A percentile compares a stretch with the other conserved stretches of the same genome.
Evolutionary conservation across 495 filamentous ascomycete genomes (phyloP).

Genomic region (Melanomma pulvis-pyrius): DNA sequence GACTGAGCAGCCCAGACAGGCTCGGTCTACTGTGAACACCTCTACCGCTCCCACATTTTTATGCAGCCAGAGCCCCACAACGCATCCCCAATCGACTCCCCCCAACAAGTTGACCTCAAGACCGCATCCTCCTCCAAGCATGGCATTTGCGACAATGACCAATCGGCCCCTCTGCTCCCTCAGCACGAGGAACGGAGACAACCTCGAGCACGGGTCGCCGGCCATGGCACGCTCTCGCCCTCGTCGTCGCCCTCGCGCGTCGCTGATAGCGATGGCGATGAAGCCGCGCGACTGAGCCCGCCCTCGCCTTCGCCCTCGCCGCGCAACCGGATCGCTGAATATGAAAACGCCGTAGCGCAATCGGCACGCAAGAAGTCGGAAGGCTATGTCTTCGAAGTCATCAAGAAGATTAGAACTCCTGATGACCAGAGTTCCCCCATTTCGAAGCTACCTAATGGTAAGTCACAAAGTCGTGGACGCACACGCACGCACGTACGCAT

Average conservation of each 20-base stretch:
- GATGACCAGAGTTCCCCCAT: constrained; percentile 52
- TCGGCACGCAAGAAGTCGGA: constrained; percentile 51
- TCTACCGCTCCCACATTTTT: constrained; percentile 59
- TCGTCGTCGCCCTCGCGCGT: constrained; percentile 22
- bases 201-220: background rate
- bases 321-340: constrained; percentile 68
- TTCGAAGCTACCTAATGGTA: constrained; percentile 80
- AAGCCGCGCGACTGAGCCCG: constrained; percentile 42
- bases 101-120: constrained; percentile 49
- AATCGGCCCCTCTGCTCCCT: constrained; percentile 35
- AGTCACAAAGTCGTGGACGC: constrained; percentile 37
- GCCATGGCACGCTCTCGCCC: background rate
- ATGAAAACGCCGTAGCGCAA: constrained; percentile 65
- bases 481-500: background rate
- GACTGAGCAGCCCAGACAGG: constrained; percentile 46
- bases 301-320: constrained; percentile 46
- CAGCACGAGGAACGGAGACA: constrained; percentile 24
- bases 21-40: constrained; percentile 64
- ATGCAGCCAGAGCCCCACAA: constrained; percentile 84
- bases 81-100: constrained; percentile 58
- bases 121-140: constrained; percentile 63
- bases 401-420: constrained; percentile 56
- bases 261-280: constrained; percentile 30
- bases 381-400: constrained; percentile 63
- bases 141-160: constrained; percentile 64